phyloP scores from a whole-genome alignment of 177 flowering plant species.

The Vitis hybrid region DNA sequence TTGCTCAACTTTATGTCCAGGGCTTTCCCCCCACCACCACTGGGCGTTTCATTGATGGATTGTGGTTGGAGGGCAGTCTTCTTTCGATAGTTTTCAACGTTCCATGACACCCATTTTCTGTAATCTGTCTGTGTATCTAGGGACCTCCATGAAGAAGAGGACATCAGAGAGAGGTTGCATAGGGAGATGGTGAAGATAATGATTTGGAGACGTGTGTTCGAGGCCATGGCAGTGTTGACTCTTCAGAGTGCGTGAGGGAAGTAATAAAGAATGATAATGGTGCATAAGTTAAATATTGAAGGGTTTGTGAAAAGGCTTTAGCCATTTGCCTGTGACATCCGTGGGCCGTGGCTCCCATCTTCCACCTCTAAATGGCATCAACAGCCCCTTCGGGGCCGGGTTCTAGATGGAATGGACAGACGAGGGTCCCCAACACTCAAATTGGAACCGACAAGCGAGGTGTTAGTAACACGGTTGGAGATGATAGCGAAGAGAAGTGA shows the following conservation, averaged over 20 bases:
- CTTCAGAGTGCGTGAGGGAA: neutral
- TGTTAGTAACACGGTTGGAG: too few species aligned
- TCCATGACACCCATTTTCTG: slow-evolving; percentile 49
- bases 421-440: too few species aligned
- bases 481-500: too few species aligned
- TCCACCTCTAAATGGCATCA: too few species aligned
- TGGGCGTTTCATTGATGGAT: neutral
- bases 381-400: too few species aligned
- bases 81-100: slow-evolving; percentile 25
- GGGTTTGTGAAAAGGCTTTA: neutral
- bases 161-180: slow-evolving; percentile 1
- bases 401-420: too few species aligned
- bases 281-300: slow-evolving; percentile 3
- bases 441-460: too few species aligned
- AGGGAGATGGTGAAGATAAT: slow-evolving; percentile 21
- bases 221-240: slow-evolving; percentile 27
- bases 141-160: slow-evolving; percentile 14
- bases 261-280: neutral
- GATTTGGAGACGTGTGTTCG: slow-evolving; percentile 4
- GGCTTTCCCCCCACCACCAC: neutral
- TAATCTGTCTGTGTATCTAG: slow-evolving; percentile 18
- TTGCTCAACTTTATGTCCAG: slow-evolving; percentile 26
- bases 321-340: too few species aligned
- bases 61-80: slow-evolving; percentile 10
- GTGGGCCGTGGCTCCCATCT: too few species aligned